Conservation (phyloP, 805 yeast species). For the Kluyveromyces wickerhamii region DNA sequence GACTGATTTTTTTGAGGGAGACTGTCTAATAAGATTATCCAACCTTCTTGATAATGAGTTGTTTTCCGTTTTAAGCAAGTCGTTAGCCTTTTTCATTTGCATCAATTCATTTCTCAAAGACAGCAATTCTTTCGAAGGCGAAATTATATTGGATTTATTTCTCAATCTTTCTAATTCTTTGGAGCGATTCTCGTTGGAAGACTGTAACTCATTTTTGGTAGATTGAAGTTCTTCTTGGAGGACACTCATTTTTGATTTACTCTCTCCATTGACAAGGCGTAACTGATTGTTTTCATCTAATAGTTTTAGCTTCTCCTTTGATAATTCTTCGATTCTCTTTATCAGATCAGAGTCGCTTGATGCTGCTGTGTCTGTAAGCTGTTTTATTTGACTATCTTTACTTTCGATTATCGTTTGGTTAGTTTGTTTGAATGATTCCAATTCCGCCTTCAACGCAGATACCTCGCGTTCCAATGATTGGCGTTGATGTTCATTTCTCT, state of each 20-base stretch:
- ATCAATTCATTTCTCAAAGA: constrained; percentile 4
- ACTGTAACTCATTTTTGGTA: neutral
- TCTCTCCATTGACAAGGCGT: neutral
- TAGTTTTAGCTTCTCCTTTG: constrained; percentile 4
- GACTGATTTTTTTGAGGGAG: constrained; percentile 1
- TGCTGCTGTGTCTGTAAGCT: constrained; percentile 1
- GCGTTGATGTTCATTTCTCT: constrained; percentile 9
- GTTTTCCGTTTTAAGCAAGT: constrained; percentile 8
- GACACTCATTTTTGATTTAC: neutral
- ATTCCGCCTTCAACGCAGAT: neutral
- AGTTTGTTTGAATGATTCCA: neutral
- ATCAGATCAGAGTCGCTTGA: constrained; percentile 1
- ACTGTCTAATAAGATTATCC: constrained; percentile 1
- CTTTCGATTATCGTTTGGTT: neutral
- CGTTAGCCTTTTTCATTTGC: constrained; percentile 9
- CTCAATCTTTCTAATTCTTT: too few relatives aligned
- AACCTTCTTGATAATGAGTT: constrained; percentile 3
- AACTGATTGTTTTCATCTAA: constrained; percentile 9
- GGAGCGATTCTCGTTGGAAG: neutral
- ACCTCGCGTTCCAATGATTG: constrained; percentile 6
- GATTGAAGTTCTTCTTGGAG: constrained; percentile 1
- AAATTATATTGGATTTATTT: neutral
- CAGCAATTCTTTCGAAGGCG: neutral
- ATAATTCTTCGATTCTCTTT: neutral
- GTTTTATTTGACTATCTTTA: constrained; percentile 2